Percentiles rank a stretch among this genome's conserved stretches.
These are phyloP conservation scores for Penicillium paneum DNA, from an alignment of 2,329 filamentous ascomycete species.

Conservation along the genomic window DNA sequence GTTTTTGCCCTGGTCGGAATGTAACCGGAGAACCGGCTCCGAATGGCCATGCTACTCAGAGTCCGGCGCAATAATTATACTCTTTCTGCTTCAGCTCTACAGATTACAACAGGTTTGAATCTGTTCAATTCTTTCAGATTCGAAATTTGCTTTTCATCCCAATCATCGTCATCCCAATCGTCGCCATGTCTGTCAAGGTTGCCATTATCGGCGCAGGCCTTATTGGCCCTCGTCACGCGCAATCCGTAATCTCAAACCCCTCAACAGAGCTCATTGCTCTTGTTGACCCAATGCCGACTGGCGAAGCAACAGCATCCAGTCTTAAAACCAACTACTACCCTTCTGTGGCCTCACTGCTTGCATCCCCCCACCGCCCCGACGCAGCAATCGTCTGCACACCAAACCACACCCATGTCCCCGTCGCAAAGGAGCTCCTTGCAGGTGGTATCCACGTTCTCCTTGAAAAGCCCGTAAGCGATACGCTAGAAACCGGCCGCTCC, in stretches of 20 bases:
- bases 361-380: slow-evolving; percentile 42
- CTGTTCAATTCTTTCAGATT: not conserved
- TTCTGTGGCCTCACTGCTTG: slow-evolving; percentile 46
- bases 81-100: not conserved
- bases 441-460: slow-evolving; percentile 54
- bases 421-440: slow-evolving; percentile 50
- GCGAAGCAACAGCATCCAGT: slow-evolving; percentile 33
- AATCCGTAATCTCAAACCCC: slow-evolving; percentile 42
- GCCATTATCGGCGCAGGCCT: slow-evolving; percentile 49
- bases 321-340: slow-evolving; percentile 41
- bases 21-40: not conserved
- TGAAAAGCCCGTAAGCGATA: slow-evolving; percentile 56
- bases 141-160: not conserved
- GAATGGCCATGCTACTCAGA: not conserved
- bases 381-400: slow-evolving; percentile 60
- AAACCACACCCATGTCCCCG: slow-evolving; percentile 55
- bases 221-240: slow-evolving; percentile 52
- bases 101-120: not conserved
- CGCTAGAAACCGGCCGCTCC: slow-evolving; percentile 21
- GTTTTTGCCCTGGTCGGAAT: not conserved
- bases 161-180: not conserved
- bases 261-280: slow-evolving; percentile 44
- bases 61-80: not conserved
- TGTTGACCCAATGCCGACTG: slow-evolving; percentile 47
- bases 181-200: slow-evolving; percentile 32